phyloP scores from a whole-genome alignment of 2,329 filamentous ascomycete species.

The Fonsecaea erecta region DNA sequence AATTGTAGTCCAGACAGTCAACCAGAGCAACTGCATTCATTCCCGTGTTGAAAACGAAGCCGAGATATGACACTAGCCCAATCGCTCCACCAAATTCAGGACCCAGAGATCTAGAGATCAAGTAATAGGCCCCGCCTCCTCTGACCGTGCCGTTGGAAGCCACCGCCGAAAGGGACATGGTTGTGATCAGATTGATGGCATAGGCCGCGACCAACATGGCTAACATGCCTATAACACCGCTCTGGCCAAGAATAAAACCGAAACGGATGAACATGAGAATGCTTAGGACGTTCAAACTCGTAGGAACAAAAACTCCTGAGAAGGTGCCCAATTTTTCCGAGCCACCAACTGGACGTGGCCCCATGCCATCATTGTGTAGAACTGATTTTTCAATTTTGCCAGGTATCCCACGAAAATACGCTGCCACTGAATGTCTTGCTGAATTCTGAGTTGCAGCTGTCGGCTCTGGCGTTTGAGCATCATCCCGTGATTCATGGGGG shows the following conservation, averaged over 20 bases:
- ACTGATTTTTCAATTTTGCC: slow-evolving; percentile 23
- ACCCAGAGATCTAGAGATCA: slow-evolving; percentile 83
- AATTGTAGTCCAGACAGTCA: slow-evolving; percentile 78
- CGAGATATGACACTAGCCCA: slow-evolving; percentile 85
- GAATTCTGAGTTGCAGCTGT: neutral
- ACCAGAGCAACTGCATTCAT: slow-evolving; percentile 87
- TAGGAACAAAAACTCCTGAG: slow-evolving; percentile 82
- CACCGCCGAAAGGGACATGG: slow-evolving; percentile 83
- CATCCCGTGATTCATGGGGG: slow-evolving; percentile 3
- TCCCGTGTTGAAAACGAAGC: slow-evolving; percentile 83
- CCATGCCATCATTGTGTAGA: slow-evolving; percentile 8
- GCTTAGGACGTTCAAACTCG: slow-evolving; percentile 85
- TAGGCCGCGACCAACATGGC: slow-evolving; percentile 78
- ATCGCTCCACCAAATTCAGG: slow-evolving; percentile 90
- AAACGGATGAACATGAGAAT: slow-evolving; percentile 93
- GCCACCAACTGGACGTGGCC: slow-evolving; percentile 35
- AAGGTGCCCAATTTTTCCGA: slow-evolving; percentile 73
- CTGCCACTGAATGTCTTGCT: slow-evolving; percentile 5
- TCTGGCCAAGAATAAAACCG: slow-evolving; percentile 79
- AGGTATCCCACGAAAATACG: neutral
- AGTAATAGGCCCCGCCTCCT: slow-evolving; percentile 84
- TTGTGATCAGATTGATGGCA: slow-evolving; percentile 79
- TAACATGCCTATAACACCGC: slow-evolving; percentile 78
- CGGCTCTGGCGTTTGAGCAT: neutral
- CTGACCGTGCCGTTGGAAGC: slow-evolving; percentile 88